These are phyloP conservation scores for Arachis monticola DNA, from an alignment of 331 rosid genomes.

Conservation along the genomic window DNA sequence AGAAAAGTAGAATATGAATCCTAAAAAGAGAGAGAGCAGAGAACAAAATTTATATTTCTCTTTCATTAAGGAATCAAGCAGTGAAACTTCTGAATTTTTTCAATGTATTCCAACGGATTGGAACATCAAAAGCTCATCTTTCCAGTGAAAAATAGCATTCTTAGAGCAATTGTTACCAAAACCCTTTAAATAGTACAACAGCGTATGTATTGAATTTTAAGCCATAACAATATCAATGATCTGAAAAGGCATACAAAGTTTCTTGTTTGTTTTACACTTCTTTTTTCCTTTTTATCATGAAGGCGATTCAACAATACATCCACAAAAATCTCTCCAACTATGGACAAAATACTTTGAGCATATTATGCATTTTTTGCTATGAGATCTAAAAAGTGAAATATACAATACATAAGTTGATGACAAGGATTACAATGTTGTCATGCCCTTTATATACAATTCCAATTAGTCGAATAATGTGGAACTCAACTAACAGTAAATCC, in stretches of 20 bases:
- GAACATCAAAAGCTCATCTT: too few relatives aligned
- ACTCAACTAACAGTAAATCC: not conserved
- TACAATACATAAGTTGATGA: slow-evolving; percentile 8
- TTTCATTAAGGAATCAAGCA: not conserved
- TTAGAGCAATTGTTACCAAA: too few relatives aligned
- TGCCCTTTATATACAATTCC: slow-evolving; percentile 19
- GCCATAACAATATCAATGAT: slow-evolving; percentile 9
- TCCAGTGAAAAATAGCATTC: too few relatives aligned
- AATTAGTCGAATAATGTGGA: not conserved
- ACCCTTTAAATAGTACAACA: not conserved
- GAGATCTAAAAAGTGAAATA: slow-evolving; percentile 20
- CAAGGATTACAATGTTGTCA: slow-evolving; percentile 8
- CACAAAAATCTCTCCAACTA: slow-evolving; percentile 6
- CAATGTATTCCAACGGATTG: too few relatives aligned
- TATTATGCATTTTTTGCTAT: not conserved
- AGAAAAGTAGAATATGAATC: slow-evolving; percentile 26
- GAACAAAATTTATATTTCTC: slow-evolving; percentile 20
- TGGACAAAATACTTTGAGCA: slow-evolving; percentile 8
- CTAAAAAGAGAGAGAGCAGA: slow-evolving; percentile 26
- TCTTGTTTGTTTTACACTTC: not conserved
- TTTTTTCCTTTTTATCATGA: not conserved
- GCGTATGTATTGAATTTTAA: not conserved
- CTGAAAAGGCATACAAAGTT: not conserved
- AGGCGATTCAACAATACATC: not conserved
- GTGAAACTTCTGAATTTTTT: too few relatives aligned